Evolutionary conservation across 1,139 yeast species (phyloP), one percentile per base, ranked within the genome.

Genomic region (Meyerozyma sp.): DNA sequence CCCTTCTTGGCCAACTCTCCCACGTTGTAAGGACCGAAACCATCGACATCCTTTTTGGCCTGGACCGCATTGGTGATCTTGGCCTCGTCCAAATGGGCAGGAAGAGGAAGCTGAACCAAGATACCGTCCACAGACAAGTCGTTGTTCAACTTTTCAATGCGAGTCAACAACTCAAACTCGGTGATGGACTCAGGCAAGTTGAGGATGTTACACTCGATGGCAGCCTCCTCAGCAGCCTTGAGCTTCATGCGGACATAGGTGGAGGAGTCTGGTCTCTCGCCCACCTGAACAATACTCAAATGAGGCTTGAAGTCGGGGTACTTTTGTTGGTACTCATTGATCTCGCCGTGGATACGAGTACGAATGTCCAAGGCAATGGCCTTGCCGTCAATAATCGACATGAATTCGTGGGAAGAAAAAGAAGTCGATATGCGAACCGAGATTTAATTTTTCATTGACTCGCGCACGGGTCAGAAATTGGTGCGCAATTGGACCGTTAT

Each of bases 181-280:
- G 79, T 63, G 44, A 76, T 71, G 36, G 70, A 66, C 49, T 81
- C 94, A 14, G 88, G 81, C 54, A 89, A 73, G 49, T 79, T 81
- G 56, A 84, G 70, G 49, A 88, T 73, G 42, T 79, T 73, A 62
- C 95, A 90, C 28, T 71, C 73, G 52, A 93, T 84, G 47, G 82
- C 81, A 32, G 96, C 93, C 59, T 87, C 94, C 51, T 75, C 70
- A 28, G 98, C 96, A 25, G 98, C 97, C 70, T 84, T 87, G 54
- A 88, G 73, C 71, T 93, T 93, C 96, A 93, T 91, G 54, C 84
- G 81, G 45, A 93, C 97, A 66, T 93, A 93, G n/a, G 96, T 87
- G 41, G 88, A 76, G 10, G 97, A 89, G 62, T 93, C 98, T 34
- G 88, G 91, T 58, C 98, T 77, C 41, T 71, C 75, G 40, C 98